Base-by-base conservation (phyloP, 2,329 filamentous ascomycete species). In the Didymellaceae sp. region DNA sequence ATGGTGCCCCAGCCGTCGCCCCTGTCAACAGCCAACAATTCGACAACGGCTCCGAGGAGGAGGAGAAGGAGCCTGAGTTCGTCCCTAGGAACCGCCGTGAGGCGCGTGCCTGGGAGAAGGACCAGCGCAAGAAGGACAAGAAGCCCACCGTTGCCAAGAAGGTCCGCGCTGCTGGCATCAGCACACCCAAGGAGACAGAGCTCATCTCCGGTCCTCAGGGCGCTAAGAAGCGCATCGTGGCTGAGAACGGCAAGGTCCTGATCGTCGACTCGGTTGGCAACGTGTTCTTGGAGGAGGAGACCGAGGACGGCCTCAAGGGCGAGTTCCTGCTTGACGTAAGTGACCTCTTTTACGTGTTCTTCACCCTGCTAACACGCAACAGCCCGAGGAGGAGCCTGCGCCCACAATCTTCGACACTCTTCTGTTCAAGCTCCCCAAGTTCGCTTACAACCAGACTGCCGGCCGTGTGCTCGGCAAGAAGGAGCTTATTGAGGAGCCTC, bases 211-310 rank as follows among this genome's bases (percentile, higher is more conserved):
- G 85, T 9, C 85, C 90, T 1, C 83, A 86, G 28, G 91, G 92
- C 16, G 81, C 88, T 25, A 90, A 90, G 76, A 96, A 93, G 81
- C 83, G 90, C 26, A 90, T 97, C 13, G 85, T 92, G 20, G 93
- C 92, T 2, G 89, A 96, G 79, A 99, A 99, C 65, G 94, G 94
- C 61, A 99, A 97, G 79, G 82, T 96, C 1, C 79, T 99, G 28
- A 87, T 99, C 47, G 94, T 99, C 4, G 93, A 99, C 74, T 90
- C 90, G 0, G 79, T 88, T 8, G 94, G 94, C 21, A 91, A 97
- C 63, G 94, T 99, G 10, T 99, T 90, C 69, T 80, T 99, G n/a
- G 92, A 97, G 74, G 90, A 96, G 68, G 83, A 90, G 64, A 90
- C 91, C 42, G 91, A 92, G 61, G 90, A 97, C 18, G 94, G 94